Conservation (phyloP, 1,284 basidiomycete species). For the Ustilago shanxiensis region DNA sequence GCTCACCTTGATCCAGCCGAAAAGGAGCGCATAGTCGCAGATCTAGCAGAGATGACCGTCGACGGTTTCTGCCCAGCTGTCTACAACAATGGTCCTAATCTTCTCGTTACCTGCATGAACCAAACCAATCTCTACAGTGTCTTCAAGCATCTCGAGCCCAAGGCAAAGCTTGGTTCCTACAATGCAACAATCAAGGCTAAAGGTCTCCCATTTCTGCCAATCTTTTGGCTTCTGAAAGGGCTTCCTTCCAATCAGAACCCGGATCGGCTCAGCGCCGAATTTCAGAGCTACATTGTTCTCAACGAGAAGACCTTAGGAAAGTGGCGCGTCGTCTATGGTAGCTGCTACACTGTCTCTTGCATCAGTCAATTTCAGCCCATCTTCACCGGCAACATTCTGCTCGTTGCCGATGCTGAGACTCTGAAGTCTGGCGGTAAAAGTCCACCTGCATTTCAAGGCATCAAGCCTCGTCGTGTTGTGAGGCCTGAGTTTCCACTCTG, state of each 20-base stretch:
- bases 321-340: constrained; percentile 4
- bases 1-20: neutral
- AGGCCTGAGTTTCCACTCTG: neutral
- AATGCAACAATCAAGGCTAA: neutral
- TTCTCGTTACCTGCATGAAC: neutral
- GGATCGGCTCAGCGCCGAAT: neutral
- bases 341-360: neutral
- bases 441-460: neutral
- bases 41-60: neutral
- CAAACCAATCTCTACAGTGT: neutral
- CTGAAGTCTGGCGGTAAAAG: neutral
- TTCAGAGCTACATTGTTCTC: constrained; percentile 4
- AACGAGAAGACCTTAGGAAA: constrained; percentile 4
- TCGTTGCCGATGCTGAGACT: constrained; percentile 14
- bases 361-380: neutral
- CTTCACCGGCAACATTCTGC: constrained; percentile 3
- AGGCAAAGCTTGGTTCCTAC: neutral
- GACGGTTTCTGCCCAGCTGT: neutral
- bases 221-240: constrained; percentile 11
- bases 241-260: neutral
- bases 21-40: neutral
- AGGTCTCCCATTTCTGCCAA: constrained; percentile 9
- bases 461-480: neutral
- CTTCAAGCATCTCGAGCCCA: neutral
- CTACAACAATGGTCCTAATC: neutral